Evolutionary conservation across 176 grass and related monocot genomes (phyloP).

Genomic region (Chrysopogon serrulatus): DNA sequence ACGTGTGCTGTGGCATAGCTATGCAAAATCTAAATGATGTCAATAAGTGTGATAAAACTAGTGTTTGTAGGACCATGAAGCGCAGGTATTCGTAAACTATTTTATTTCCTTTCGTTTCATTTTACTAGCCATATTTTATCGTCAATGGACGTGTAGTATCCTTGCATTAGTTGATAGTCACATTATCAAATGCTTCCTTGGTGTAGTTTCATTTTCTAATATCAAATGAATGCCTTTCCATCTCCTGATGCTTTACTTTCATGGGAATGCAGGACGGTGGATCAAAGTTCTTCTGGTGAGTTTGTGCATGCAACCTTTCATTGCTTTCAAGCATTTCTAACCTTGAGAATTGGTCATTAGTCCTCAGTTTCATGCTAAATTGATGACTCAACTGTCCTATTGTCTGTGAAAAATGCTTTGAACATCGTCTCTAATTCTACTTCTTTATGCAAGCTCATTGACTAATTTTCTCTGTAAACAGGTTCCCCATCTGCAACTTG

Average conservation of each 20-base stretch:
- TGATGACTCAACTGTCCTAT: background rate
- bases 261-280: slow-evolving; percentile 44
- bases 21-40: background rate
- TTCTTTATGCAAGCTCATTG: background rate
- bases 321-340: background rate
- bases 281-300: slow-evolving; percentile 82
- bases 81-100: background rate
- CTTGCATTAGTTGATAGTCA: background rate
- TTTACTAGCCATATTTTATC: background rate
- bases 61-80: background rate
- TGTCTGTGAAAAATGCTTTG: background rate
- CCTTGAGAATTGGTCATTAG: background rate
- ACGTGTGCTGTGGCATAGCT: background rate
- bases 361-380: background rate
- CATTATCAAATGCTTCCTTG: background rate
- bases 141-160: background rate
- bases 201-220: background rate
- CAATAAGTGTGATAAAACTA: background rate
- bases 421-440: background rate
- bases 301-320: background rate
- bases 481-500: slow-evolving; percentile 61
- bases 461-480: slow-evolving; percentile 27
- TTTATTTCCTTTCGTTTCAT: background rate
- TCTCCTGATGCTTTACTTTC: slow-evolving; percentile 26
- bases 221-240: background rate